Base-by-base conservation (phyloP, 2,329 filamentous ascomycete species). In the Monosporascus sp. region DNA sequence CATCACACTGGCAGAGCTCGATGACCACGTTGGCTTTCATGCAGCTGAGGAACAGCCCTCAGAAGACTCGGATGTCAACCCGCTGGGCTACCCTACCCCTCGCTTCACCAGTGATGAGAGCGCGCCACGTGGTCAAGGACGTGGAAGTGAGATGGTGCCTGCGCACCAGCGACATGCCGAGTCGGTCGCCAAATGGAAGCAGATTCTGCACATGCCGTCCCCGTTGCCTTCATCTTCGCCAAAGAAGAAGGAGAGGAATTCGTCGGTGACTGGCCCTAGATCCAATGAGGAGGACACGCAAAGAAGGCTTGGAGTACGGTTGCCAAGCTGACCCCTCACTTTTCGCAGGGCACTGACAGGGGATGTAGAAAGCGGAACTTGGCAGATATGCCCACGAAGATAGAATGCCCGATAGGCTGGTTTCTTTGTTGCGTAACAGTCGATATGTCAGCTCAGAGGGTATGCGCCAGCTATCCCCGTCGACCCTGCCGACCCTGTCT, bases 371-470 rank as follows among this genome's bases (percentile, higher is more conserved):
- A 77, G 71, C 76, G 65, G 85, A 91, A 62, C 74, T 93, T 15
- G 89, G 89, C 0, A 82, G 83, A 25, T 84, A 88, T 69, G 86
- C 86, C 1, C 75, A 89, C 60, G 89, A 93, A 67, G 81, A 84
- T 41, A 77, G 81, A 59, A 92, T 92, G 89, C 89, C 89, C 0
- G 70, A 75, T 8, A 88, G 83, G 82, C 77, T 92, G 1, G 76
- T 80, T 17, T 74, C 75, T 15, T 72, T 89, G 57, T 75, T 93
- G 1, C 74, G 84, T 56, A 78, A 76, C 42, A 78, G 83, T 17
- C 80, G 81, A 14, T 79, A 80, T 51, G 72, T 79, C 36, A 78
- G 74, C 27, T 74, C 75, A n/a, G 70, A 75, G 50, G 84, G 83
- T 72, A 69, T 68, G 58, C 67, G 17, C 14, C 6, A 38, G 56